Percentiles rank a stretch among this genome's conserved stretches.
Evolutionary conservation across 1,284 basidiomycete genomes (phyloP).

Genomic region (Ceratobasidium theobromae): DNA sequence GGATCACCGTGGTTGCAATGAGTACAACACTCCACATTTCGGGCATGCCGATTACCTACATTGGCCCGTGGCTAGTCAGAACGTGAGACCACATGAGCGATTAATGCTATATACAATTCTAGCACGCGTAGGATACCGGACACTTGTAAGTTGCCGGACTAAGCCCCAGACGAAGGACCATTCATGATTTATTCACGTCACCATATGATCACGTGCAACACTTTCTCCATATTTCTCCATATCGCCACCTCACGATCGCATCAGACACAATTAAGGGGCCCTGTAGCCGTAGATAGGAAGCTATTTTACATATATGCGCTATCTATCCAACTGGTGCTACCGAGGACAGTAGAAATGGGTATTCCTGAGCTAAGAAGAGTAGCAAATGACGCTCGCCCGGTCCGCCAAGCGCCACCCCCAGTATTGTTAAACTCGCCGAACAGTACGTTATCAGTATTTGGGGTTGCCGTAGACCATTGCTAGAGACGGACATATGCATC

Average conservation of each 20-base stretch:
- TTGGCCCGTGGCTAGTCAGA: constrained; percentile 1
- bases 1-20: constrained; percentile 23
- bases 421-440: constrained; percentile 37
- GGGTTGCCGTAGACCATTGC: constrained; percentile 31
- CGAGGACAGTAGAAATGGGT: constrained; percentile 10
- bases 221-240: too few species aligned
- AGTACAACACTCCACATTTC: background rate
- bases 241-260: too few species aligned
- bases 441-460: constrained; percentile 35
- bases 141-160: constrained; percentile 7
- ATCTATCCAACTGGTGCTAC: background rate
- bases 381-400: constrained; percentile 24
- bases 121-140: constrained; percentile 14
- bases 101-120: constrained; percentile 14
- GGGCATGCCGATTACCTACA: constrained; percentile 25
- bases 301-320: background rate
- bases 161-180: background rate
- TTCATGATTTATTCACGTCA: too few species aligned
- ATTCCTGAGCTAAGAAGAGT: constrained; percentile 23
- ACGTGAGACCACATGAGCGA: constrained; percentile 30
- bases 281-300: too few species aligned
- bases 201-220: too few species aligned
- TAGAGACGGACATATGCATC: background rate
- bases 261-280: too few species aligned
- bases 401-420: constrained; percentile 29